Evolutionary conservation across 345 rosid species (phyloP), one percentile per base, ranked within the genome.

Genomic region (Microthlaspi erraticum): DNA sequence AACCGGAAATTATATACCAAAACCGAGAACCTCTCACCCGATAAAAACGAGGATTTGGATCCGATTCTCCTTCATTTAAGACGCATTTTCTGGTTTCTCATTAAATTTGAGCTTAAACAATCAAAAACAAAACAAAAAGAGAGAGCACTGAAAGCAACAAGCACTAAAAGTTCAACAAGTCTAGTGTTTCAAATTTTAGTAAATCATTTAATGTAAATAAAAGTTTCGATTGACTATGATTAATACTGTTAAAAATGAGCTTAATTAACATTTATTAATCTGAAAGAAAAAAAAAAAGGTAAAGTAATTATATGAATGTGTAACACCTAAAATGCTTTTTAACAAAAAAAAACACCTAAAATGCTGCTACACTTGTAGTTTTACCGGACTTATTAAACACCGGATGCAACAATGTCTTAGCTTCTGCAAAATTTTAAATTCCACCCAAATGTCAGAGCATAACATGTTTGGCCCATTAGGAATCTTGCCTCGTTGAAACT

Each of bases 311-410:
- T 26, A 26, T 26, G 29, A 26, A 26, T 26, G 29, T 26, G 29
- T 26, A 26, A 26, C 4, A 26, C 29, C 29, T 26, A 26, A 26
- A 26, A 26, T 66, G 60, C 67, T 12, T n/a, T n/a, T n/a, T n/a
- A n/a, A n/a, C n/a, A n/a, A n/a, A n/a, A n/a, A n/a, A n/a, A 26
- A 26, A 26, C 4, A 26, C 29, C 29, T 26, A 26, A 26, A 26
- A 26, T 66, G 60, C 67, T 12, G 60, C 65, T 55, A 71, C 66
- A 31, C 48, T 68, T 79, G 79, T 26, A 26, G 29, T 26, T 26
- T 3, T 89, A 71, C 90, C 88, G 0, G 90, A 87, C 79, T 74
- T 87, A 26, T n/a, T n/a, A 71, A 89, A 87, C 80, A 70, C 77
- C 38, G 75, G 56, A 71, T 78, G 78, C 64, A 14, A 64, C 64